Evolutionary conservation across 1,284 basidiomycete genomes (phyloP), one percentile per base, ranked within the genome.

Genomic region (Puccinia hordei): DNA sequence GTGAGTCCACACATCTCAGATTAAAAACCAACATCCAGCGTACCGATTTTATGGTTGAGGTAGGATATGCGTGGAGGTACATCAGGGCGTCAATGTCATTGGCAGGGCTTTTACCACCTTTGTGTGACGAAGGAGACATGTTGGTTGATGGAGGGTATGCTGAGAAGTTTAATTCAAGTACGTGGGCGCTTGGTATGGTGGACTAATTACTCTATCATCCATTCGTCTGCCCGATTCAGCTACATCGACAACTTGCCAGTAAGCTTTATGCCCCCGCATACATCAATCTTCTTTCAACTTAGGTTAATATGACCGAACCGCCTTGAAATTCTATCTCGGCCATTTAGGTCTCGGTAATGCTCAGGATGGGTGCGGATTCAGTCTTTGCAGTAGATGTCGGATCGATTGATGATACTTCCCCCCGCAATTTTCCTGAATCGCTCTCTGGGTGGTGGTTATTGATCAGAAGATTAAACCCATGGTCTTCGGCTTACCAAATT

Each of bases 361-460:
- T 95, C 82, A 90, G 92, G 0, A 92, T 92, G 89, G 97, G 97
- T 30, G 93, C 95, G 6, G 92, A 90, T 80, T 91, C 90, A 49
- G 92, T 99, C n/a, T 94, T 99, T 84, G 96, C 97, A 0, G 92
- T 91, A 49, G 97, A 99, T 84, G 97, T 99, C 65, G 96, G 94
- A 73, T 91, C 92, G 41, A 93, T 95, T 80, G 95, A 98, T 85
- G 97, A 99, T 85, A 98, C 96, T 81, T 94, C 93, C 0, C 94
- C 95, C 0, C 89, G 96, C 57, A 91, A 92, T 83, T 98, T 96
- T 85, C 95, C 96, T 6, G 97, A 99, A 84, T 92, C 93, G 0
- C 89, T 99, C 0, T 98, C 95, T 1, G 97, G 97, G 30, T 98
- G 94, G 91, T 98, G 94, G 93, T 89, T 99, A 22, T 88, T 98